phyloP scores from a whole-genome alignment of 2,329 filamentous ascomycete species.

The Botrytis fabae region DNA sequence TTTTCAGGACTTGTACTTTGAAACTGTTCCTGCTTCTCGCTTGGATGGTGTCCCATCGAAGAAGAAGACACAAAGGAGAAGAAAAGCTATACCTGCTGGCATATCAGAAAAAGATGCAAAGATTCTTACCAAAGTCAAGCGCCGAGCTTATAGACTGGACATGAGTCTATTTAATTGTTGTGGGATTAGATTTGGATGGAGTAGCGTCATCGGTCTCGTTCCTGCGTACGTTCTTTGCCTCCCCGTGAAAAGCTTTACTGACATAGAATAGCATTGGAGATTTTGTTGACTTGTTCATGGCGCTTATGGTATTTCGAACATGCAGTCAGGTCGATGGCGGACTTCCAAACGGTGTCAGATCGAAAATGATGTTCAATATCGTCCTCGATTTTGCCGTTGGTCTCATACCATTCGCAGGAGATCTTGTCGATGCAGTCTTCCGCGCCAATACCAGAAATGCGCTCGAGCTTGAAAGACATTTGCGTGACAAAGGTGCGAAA shows the following conservation, averaged over 20 bases:
- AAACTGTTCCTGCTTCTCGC: slow-evolving; percentile 73
- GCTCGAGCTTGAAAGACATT: slow-evolving; percentile 60
- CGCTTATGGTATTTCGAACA: slow-evolving; percentile 70
- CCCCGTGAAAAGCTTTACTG: slow-evolving; percentile 25
- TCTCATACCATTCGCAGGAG: slow-evolving; percentile 74
- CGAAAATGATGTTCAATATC: slow-evolving; percentile 81
- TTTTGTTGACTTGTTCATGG: slow-evolving; percentile 69
- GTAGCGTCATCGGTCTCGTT: slow-evolving; percentile 78
- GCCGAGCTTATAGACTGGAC: slow-evolving; percentile 82
- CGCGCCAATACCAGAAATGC: slow-evolving; percentile 78
- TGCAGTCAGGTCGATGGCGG: slow-evolving; percentile 76
- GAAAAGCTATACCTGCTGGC: slow-evolving; percentile 80
- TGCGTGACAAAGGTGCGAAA: slow-evolving; percentile 67
- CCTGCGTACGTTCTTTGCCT: slow-evolving; percentile 63
- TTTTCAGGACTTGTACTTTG: slow-evolving; percentile 83
- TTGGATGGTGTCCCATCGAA: slow-evolving; percentile 60
- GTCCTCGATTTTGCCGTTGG: slow-evolving; percentile 71
- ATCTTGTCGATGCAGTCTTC: slow-evolving; percentile 67
- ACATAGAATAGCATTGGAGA: slow-evolving; percentile 65
- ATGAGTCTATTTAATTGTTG: slow-evolving; percentile 79
- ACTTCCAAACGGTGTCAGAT: slow-evolving; percentile 60
- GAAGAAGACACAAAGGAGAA: slow-evolving; percentile 77
- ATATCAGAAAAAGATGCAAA: slow-evolving; percentile 80
- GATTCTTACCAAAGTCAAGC: slow-evolving; percentile 82
- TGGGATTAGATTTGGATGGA: slow-evolving; percentile 86